Base-by-base conservation (phyloP, 768 basidiomycete species). In the Lactarius evosmus region DNA sequence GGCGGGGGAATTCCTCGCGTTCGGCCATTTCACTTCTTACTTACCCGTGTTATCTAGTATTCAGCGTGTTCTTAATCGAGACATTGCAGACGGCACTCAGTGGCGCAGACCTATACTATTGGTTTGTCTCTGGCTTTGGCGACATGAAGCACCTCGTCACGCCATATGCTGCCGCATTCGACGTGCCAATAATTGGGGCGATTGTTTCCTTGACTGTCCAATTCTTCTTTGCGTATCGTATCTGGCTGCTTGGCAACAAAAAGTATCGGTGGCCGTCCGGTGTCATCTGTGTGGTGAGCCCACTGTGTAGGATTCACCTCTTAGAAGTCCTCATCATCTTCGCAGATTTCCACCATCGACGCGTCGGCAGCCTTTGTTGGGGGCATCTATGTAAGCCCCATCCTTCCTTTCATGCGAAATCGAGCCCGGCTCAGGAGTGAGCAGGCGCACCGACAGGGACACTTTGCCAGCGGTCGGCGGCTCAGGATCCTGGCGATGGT, bases 121-220 rank as follows among this genome's bases (percentile, higher is more conserved):
- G 71, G 70, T 75, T 70, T 61, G 70, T 49, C 22, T 46, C 69
- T 2, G 72, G 73, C 22, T 75, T 70, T 38, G 75, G 74, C 1
- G 65, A 75, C 56, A 44, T 74, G 29, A 40, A n/a, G 0, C 60
- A 63, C 29, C 68, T 75, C 5, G 53, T 52, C 4, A 36, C 61
- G 11, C 59, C 70, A 1, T 58, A 67, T 32, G 60, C 69, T 11
- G 66, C 68, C 5, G 56, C 70, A 19, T 68, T 71, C 19, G 58
- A 63, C 29, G 44, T 30, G 7, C 57, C 52, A 6, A 53, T 63
- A 4, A 54, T 63, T 3, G 62, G 33, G 30, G 25, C 62, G 11
- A 16, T 63, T 11, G 58, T 63, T 3, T 54, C 58, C 14, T 9
- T 46, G 14, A 17, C 25, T 19, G 62, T 63, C 19, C 51, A 63